Conservation (phyloP, 192 early-diverging fungal species). For the Rhizoclosmatium sp. region DNA sequence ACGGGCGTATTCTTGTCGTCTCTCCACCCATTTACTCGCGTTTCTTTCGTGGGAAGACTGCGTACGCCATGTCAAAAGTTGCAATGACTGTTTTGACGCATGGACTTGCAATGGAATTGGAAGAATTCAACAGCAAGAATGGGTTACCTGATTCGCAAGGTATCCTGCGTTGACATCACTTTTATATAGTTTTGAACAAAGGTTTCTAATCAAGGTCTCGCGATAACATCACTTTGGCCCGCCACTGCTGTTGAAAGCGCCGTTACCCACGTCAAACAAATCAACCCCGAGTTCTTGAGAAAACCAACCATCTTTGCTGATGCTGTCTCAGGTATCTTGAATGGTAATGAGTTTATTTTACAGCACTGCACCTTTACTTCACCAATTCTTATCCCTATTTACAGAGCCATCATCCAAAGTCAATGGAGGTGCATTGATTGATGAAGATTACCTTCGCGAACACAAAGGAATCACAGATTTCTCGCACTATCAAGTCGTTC, state of each 20-base stretch:
- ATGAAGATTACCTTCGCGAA: constrained; percentile 50
- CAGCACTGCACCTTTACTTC: neutral
- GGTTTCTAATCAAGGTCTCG: neutral
- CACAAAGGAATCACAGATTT: constrained; percentile 31
- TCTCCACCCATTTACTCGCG: constrained; percentile 49
- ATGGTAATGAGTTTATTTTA: neutral
- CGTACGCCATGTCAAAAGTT: constrained; percentile 50
- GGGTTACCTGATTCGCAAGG: neutral
- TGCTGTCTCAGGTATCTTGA: constrained; percentile 37
- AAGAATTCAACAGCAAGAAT: neutral
- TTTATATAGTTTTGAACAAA: too few species aligned
- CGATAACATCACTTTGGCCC: constrained; percentile 46
- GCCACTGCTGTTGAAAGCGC: constrained; percentile 49
- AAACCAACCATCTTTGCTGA: constrained; percentile 44
- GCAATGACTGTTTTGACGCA: constrained; percentile 46
- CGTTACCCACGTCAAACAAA: constrained; percentile 34
- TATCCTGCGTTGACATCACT: too few species aligned
- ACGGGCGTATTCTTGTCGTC: constrained; percentile 44
- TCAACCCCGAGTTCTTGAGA: constrained; percentile 23
- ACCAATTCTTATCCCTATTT: too few species aligned
- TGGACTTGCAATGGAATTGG: constrained; percentile 47
- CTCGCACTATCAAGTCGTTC: constrained; percentile 19
- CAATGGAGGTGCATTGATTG: constrained; percentile 42
- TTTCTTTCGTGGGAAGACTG: constrained; percentile 51
- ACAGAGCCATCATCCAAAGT: constrained; percentile 26